Conservation (phyloP, 75 land plant genomes). For the Ceratopteris richardii region DNA sequence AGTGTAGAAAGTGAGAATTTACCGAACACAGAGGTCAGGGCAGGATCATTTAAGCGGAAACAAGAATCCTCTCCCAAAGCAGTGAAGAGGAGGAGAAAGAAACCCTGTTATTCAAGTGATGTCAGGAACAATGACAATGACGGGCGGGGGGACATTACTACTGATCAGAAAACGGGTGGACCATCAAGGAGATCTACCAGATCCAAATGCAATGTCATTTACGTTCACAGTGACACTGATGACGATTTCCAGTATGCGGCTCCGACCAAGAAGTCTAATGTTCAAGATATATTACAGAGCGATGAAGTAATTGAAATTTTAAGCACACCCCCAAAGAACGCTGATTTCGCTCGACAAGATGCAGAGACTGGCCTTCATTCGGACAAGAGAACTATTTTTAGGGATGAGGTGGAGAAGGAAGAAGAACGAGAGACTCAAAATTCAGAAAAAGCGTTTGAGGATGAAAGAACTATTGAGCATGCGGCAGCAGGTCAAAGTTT, state of each 20-base stretch:
- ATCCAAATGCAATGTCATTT: constrained; percentile 7
- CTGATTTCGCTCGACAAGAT: no score
- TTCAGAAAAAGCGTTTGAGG: no score
- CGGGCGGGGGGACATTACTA: not conserved
- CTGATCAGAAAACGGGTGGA: not conserved
- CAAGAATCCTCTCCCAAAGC: constrained; percentile 1
- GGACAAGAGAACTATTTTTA: no score
- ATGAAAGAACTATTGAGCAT: no score
- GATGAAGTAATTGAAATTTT: no score
- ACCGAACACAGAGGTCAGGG: no score
- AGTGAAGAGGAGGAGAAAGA: constrained; percentile 2
- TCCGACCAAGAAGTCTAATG: not conserved
- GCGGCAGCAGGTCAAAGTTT: constrained; percentile 6
- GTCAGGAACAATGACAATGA: constrained; percentile 5
- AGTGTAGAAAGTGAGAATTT: no score
- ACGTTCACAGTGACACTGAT: constrained; percentile 8
- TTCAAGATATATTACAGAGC: not conserved
- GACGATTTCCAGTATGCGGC: constrained; percentile 13
- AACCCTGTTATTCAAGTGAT: not conserved
- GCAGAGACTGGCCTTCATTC: no score
- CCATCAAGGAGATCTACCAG: constrained; percentile 5
- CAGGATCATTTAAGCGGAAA: no score
- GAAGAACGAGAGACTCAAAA: no score
- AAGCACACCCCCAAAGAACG: no score
- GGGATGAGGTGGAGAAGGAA: no score